phyloP scores from a whole-genome alignment of 257 asterid species.

The Prunella vulgaris region DNA sequence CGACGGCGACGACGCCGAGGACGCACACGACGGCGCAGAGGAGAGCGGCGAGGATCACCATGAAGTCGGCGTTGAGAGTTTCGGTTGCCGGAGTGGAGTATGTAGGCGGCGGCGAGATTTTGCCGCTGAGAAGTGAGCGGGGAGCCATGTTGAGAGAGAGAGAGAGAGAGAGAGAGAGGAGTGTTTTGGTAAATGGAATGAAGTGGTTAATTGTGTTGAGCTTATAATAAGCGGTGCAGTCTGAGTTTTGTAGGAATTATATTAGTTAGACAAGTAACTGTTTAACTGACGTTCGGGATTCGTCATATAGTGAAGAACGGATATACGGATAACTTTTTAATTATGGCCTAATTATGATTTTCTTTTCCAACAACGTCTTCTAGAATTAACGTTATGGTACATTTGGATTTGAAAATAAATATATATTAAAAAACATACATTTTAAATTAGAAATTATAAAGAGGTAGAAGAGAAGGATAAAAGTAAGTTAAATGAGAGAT shows the following conservation, averaged over 20 bases:
- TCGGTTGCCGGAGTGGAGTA: constrained; percentile 15
- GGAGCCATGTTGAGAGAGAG: constrained; percentile 27
- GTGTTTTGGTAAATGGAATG: neutral
- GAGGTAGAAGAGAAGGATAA: too few relatives aligned
- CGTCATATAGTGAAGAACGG: neutral
- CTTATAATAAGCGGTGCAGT: neutral
- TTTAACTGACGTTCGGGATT: constrained; percentile 16
- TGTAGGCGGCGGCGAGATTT: constrained; percentile 9
- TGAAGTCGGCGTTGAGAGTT: constrained; percentile 27
- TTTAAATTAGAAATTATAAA: too few relatives aligned
- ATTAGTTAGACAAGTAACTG: constrained; percentile 19
- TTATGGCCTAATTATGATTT: neutral
- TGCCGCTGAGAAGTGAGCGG: constrained; percentile 35
- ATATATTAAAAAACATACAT: too few relatives aligned
- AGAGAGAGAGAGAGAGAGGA: neutral
- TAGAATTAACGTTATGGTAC: neutral
- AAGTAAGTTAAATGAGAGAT: too few relatives aligned
- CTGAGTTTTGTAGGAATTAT: constrained; percentile 11
- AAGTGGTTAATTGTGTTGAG: neutral
- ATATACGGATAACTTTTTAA: too few relatives aligned
- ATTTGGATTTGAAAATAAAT: too few relatives aligned
- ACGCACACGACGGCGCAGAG: constrained; percentile 50
- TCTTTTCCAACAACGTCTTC: neutral
- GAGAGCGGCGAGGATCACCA: constrained; percentile 39
- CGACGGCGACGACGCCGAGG: constrained; percentile 40